Percentiles rank a stretch among this genome's conserved stretches.
phyloP scores from a whole-genome alignment of 805 yeast genomes.

The Sugiyamaella qingdaonensis region DNA sequence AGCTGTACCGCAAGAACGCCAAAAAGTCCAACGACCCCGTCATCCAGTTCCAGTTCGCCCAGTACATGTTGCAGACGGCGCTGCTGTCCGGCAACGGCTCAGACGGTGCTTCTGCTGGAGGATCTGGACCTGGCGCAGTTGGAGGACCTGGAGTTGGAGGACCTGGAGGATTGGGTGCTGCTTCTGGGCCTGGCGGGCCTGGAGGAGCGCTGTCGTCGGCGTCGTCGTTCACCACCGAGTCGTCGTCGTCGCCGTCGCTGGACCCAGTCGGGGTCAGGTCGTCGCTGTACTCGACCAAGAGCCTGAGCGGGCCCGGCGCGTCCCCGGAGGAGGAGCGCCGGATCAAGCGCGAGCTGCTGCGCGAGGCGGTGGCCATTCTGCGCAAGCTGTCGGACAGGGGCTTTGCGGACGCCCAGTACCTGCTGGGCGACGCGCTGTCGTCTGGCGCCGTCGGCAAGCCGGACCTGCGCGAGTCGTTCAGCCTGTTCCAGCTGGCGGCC shows the following conservation, averaged over 20 bases:
- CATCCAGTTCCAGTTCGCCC: slow-evolving; percentile 86
- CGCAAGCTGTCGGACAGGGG: slow-evolving; percentile 74
- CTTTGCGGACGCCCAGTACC: slow-evolving; percentile 83
- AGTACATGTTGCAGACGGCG: slow-evolving; percentile 83
- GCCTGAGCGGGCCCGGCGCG: slow-evolving; percentile 3
- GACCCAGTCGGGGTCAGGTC: not conserved
- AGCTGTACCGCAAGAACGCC: slow-evolving; percentile 81
- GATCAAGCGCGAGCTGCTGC: slow-evolving; percentile 54
- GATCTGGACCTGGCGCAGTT: too few relatives aligned
- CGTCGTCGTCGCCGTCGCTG: slow-evolving; percentile 6
- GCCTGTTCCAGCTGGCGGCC: slow-evolving; percentile 81
- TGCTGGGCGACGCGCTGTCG: slow-evolving; percentile 83
- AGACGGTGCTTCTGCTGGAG: too few relatives aligned
- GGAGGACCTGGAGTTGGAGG: too few relatives aligned
- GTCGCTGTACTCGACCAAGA: slow-evolving; percentile 2
- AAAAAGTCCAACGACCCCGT: slow-evolving; percentile 80
- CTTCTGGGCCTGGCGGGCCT: too few relatives aligned
- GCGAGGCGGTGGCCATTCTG: slow-evolving; percentile 71
- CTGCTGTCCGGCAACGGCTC: slow-evolving; percentile 34
- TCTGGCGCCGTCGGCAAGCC: slow-evolving; percentile 80
- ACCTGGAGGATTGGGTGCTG: too few relatives aligned
- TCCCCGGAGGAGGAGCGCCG: slow-evolving; percentile 26
- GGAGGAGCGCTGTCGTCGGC: slow-evolving; percentile 5
- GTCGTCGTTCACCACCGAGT: slow-evolving; percentile 7
- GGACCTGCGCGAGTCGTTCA: slow-evolving; percentile 72